These are phyloP conservation scores for Pyrenula aspistea DNA, from an alignment of 495 filamentous ascomycete species.

Conservation along the genomic window DNA sequence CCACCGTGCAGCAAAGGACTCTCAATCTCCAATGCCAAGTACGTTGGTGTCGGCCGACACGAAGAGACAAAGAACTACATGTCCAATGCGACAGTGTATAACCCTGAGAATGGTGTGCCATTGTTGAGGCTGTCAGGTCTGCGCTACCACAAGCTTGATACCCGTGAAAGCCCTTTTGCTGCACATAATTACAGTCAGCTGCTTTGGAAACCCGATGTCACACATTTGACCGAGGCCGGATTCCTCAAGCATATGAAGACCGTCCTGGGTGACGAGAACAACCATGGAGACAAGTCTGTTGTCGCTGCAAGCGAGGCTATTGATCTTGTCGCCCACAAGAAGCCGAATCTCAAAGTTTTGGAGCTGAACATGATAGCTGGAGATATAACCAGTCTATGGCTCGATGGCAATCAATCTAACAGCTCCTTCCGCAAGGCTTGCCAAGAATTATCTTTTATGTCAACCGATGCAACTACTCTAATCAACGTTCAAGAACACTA, in stretches of 20 bases:
- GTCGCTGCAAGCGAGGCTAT: slow-evolving; percentile 17
- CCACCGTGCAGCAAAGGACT: background rate
- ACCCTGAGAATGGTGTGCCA: slow-evolving; percentile 9
- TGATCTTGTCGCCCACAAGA: slow-evolving; percentile 20
- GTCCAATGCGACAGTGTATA: slow-evolving; percentile 8
- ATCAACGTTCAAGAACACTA: slow-evolving; percentile 1
- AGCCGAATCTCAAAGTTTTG: slow-evolving; percentile 27
- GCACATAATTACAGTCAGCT: slow-evolving; percentile 7
- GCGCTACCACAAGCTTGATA: slow-evolving; percentile 7
- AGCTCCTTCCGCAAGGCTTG: too few relatives aligned
- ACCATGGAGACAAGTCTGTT: background rate
- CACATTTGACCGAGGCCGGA: slow-evolving; percentile 11
- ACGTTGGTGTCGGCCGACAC: slow-evolving; percentile 1
- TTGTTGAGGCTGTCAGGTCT: slow-evolving; percentile 12
- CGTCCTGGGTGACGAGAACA: background rate
- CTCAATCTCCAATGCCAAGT: background rate
- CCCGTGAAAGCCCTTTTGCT: background rate
- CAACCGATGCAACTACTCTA: slow-evolving; percentile 3
- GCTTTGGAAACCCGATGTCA: slow-evolving; percentile 19
- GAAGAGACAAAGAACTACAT: slow-evolving; percentile 8
- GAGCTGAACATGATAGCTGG: slow-evolving; percentile 18
- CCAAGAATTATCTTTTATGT: slow-evolving; percentile 1
- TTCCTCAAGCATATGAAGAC: background rate
- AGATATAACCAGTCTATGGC: slow-evolving; percentile 4
- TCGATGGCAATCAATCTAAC: background rate